Evolutionary conservation across 2,329 filamentous ascomycete species (phyloP), one percentile per base, ranked within the genome.

Genomic region (Diplodia mutila): DNA sequence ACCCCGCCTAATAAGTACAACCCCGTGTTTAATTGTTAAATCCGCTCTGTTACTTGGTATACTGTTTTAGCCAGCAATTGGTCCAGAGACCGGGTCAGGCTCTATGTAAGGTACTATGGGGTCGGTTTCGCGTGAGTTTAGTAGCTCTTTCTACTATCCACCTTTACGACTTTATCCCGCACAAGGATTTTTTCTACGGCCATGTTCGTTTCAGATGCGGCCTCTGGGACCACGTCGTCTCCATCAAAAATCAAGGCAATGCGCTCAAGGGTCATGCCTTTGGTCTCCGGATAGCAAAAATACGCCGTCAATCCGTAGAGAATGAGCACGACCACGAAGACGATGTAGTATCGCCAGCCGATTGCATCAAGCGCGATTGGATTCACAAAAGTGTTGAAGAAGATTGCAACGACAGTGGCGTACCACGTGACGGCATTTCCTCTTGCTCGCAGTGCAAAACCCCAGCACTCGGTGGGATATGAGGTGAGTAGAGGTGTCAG

Each of bases 391-490:
- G 76, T 73, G 72, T 79, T 79, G 69, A 79, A 78, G 71, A 84
- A 81, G 21, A 85, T 79, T 25, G 82, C 80, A 34, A 80, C 71
- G 70, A 82, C 79, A 67, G 83, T 78, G 65, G 80, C 78, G 52
- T 82, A 73, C 72, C 81, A 82, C 76, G 82, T 79, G 27, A 85
- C 71, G 8, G 82, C 77, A 73, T 81, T 72, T 59, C 80, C 78
- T 74, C 72, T 78, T 18, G 85, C 79, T 67, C 80, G 79, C 65
- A 86, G 83, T 67, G 76, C 74, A 73, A 80, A 83, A 5, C 80
- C 79, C 39, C 82, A 72, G 68, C 85, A 82, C 70, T 85, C 83
- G 55, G 80, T 78, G 16, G 76, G 75, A 72, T 84, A 85, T 16
- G 77, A 78, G 21, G 82, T 77, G 0, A 80, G 75, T 4, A 84